Conservation (phyloP, 225 moss, liverwort and hornwort species). For the Marchantia polymorpha region DNA sequence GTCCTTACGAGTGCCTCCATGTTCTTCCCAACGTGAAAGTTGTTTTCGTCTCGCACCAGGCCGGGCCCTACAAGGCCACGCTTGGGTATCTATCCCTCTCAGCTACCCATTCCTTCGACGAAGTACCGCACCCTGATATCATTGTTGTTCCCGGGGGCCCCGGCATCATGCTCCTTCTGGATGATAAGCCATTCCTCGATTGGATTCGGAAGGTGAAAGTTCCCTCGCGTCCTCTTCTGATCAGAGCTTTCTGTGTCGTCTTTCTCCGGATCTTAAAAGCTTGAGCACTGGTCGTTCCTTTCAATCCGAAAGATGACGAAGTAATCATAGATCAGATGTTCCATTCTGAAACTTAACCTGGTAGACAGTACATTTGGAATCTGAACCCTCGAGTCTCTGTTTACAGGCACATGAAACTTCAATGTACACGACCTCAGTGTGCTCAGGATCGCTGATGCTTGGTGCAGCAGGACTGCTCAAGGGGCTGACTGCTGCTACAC, state of each 20-base stretch:
- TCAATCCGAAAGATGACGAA: background rate
- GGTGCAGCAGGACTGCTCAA: conserved; percentile 72
- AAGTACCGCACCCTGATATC: conserved; percentile 62
- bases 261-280: background rate
- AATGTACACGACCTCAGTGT: conserved; percentile 77
- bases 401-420: conserved; percentile 56
- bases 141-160: conserved; percentile 54
- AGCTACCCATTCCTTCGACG: conserved; percentile 55
- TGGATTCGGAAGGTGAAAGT: conserved; percentile 60
- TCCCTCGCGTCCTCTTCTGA: background rate
- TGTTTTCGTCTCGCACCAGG: conserved; percentile 54
- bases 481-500: conserved; percentile 62
- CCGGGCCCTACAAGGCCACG: conserved; percentile 36
- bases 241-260: background rate
- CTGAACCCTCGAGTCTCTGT: background rate
- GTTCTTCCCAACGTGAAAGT: conserved; percentile 43
- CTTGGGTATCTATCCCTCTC: conserved; percentile 33
- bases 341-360: too few relatives aligned
- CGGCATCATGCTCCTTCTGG: conserved; percentile 32
- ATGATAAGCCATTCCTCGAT: conserved; percentile 54
- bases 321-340: background rate
- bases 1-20: conserved; percentile 54
- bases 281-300: background rate
- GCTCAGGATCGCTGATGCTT: conserved; percentile 62
- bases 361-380: background rate